Evolutionary conservation across 331 rosid species (phyloP), one percentile per base, ranked within the genome.

Genomic region (Phaseolus coccineus): DNA sequence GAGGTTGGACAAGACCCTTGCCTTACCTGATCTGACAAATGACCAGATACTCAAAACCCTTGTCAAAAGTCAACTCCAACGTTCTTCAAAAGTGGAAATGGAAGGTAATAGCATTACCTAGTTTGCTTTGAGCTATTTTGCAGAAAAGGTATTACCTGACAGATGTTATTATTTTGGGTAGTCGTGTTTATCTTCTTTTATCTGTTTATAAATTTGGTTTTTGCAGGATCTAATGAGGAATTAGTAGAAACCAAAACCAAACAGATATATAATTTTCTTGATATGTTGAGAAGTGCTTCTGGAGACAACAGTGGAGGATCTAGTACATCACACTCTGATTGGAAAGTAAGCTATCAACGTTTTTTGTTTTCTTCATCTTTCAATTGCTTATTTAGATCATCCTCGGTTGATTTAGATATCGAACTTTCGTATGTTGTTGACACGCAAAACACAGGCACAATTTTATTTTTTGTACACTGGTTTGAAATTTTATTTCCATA

Each of bases 271-370:
- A 83, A 88, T 73, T 80, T 91, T 83, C 97, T 96, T 79, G 91
- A 90, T 69, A 91, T 96, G 98, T 59, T 93, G 87, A 90, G 97
- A 83, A 93, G 92, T 75, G 85, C 82, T 82, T 93, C 93, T 35
- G 64, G 5, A 40, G 72, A 82, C 68, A 77, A 74, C 40, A 83
- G 69, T 13, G 80, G 37, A 70, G 82, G 81, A 46, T 74, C 78
- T 40, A 86, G 80, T 37, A 67, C 84, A 68, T 80, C 75, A n/a
- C 90, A 42, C 35, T 62, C 89, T 10, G 94, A 91, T 80, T 96
- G 99, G 99, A 96, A 91, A 88, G 99, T 93, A 88, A 5, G 94
- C 13, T 78, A 74, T 79, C 50, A 62, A 31, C 50, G 35, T 74
- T 57, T 74, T 57, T 8, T 50, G 39, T 72, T 65, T 79, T 30